Conservation (phyloP, 2,329 filamentous ascomycete genomes). For the Hymenoscyphus repandus region DNA sequence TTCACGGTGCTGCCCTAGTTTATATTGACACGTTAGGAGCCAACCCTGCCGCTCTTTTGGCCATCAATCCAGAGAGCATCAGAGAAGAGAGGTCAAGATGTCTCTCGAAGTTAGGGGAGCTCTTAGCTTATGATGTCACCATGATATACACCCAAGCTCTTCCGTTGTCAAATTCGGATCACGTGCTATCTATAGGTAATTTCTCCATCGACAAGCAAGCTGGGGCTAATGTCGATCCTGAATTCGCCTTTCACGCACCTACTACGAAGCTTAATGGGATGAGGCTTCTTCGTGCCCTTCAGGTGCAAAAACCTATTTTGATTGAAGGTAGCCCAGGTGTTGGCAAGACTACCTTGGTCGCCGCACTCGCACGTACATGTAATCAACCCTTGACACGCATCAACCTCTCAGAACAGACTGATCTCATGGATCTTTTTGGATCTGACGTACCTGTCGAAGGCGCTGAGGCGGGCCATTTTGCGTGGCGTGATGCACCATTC, state of each 20-base stretch:
- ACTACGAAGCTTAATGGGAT: conserved; percentile 89
- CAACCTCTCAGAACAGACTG: conserved; percentile 96
- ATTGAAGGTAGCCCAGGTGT: conserved; percentile 97
- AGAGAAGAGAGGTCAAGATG: conserved; percentile 67
- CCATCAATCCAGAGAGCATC: conserved; percentile 65
- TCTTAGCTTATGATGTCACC: conserved; percentile 60
- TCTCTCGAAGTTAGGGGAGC: conserved; percentile 61
- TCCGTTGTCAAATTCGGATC: conserved; percentile 48
- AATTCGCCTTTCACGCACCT: conserved; percentile 79
- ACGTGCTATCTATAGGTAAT: conserved; percentile 61
- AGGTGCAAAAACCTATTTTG: conserved; percentile 84
- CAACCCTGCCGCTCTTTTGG: conserved; percentile 83
- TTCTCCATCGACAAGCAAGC: conserved; percentile 61
- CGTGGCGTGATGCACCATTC: conserved; percentile 94
- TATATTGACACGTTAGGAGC: conserved; percentile 94
- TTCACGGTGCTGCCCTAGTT: conserved; percentile 91
- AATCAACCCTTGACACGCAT: conserved; percentile 84
- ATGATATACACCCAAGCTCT: conserved; percentile 61
- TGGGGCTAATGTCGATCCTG: conserved; percentile 45
- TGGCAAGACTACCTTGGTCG: conserved; percentile 90
- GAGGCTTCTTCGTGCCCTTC: conserved; percentile 82
- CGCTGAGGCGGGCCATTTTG: conserved; percentile 83
- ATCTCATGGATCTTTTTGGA: conserved; percentile 94
- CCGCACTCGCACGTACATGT: conserved; percentile 73
- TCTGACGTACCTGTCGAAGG: conserved; percentile 94